A percentile compares a stretch with the other conserved stretches of the same genome.
These are phyloP conservation scores for Nannochloropsis gaditana DNA, from an alignment of 108 stramenopile genomes.

Conservation along the genomic window DNA sequence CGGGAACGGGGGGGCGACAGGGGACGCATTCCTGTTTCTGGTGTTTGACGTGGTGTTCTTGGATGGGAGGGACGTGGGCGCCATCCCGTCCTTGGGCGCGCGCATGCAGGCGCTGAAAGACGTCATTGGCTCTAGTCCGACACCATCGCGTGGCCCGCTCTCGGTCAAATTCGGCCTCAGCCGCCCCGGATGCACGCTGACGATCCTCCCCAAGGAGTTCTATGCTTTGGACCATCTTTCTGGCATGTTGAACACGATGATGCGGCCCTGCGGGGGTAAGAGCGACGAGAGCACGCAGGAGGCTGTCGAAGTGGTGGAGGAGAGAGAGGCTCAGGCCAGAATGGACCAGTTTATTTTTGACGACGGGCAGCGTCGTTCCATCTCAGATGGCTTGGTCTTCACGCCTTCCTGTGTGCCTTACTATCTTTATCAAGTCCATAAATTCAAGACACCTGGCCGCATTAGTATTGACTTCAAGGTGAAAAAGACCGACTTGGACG, in stretches of 20 bases:
- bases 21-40: neutral
- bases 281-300: neutral
- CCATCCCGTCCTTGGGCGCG: neutral
- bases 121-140: neutral
- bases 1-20: neutral
- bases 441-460: conserved; percentile 26
- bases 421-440: conserved; percentile 26
- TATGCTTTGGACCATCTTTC: neutral
- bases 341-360: neutral
- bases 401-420: conserved; percentile 11
- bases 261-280: neutral
- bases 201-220: neutral
- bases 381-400: conserved; percentile 32
- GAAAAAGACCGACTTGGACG: neutral
- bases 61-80: conserved; percentile 28
- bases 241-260: neutral
- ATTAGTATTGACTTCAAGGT: conserved; percentile 27
- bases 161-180: neutral
- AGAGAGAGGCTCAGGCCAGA: neutral
- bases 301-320: neutral
- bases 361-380: neutral
- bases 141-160: neutral
- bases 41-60: conserved; percentile 30
- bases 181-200: neutral
- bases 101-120: neutral